Evolutionary conservation across 2,329 filamentous ascomycete species (phyloP).

Genomic region (Metarhizium robertsii): DNA sequence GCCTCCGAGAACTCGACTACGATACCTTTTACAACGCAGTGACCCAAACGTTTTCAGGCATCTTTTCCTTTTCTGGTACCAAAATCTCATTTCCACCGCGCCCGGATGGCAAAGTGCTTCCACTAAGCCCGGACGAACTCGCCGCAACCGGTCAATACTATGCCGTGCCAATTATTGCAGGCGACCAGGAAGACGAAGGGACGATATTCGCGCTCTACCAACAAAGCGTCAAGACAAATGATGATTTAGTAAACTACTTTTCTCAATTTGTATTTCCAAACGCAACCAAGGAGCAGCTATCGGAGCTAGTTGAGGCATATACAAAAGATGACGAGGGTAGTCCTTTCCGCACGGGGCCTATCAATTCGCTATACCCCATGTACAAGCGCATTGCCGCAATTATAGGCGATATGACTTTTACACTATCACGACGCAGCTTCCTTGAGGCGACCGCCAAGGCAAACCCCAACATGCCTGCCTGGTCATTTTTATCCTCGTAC

Average conservation of each 20-base stretch:
- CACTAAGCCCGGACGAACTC: conserved; percentile 42
- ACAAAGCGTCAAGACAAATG: conserved; percentile 47
- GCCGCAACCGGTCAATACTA: conserved; percentile 56
- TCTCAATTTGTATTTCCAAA: conserved; percentile 47
- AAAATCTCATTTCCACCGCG: conserved; percentile 49
- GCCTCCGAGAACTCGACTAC: no score
- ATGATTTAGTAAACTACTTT: conserved; percentile 44
- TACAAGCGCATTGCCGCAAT: conserved; percentile 71
- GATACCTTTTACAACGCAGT: conserved; percentile 42
- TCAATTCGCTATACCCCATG: conserved; percentile 67
- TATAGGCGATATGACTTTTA: conserved; percentile 68
- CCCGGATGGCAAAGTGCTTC: conserved; percentile 45
- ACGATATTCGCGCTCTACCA: conserved; percentile 63
- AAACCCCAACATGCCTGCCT: conserved; percentile 52
- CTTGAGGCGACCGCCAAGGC: conserved; percentile 36
- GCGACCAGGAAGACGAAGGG: conserved; percentile 73
- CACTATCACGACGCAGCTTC: conserved; percentile 57
- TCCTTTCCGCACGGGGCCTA: conserved; percentile 58
- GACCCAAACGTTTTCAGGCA: conserved; percentile 47
- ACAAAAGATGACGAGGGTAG: conserved; percentile 48
- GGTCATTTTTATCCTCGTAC: conserved; percentile 70
- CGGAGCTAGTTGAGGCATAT: conserved; percentile 53
- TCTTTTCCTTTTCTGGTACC: conserved; percentile 42
- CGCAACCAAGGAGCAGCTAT: conserved; percentile 41
- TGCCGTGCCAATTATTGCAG: conserved; percentile 46